Percentiles rank a stretch among this genome's conserved stretches.
Evolutionary conservation across 257 asterid species (phyloP).

Genomic region (Solanum dulcamara): DNA sequence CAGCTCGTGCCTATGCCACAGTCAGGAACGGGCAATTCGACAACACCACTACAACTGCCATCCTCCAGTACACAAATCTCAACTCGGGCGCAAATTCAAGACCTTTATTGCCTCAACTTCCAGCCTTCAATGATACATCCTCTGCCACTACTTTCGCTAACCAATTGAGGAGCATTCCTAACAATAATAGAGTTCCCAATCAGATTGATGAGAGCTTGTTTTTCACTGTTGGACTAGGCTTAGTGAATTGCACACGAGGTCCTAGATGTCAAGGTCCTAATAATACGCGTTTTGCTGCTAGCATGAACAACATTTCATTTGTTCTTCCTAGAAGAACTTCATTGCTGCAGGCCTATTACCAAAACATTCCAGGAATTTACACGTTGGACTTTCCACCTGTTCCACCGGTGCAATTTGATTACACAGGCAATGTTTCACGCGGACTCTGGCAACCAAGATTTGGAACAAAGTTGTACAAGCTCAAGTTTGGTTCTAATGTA

Average conservation of each 20-base stretch:
- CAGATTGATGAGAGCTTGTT: constrained; percentile 29
- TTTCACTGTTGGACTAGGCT: constrained; percentile 47
- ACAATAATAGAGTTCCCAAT: constrained; percentile 20
- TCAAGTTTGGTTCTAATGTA: constrained; percentile 41
- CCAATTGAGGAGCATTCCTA: constrained; percentile 25
- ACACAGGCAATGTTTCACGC: constrained; percentile 49
- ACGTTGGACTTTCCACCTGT: constrained; percentile 45
- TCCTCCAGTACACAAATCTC: constrained; percentile 31
- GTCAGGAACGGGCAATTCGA: constrained; percentile 37
- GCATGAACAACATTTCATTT: constrained; percentile 50
- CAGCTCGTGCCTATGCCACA: constrained; percentile 41
- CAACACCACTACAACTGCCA: constrained; percentile 62
- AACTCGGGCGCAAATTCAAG: not conserved
- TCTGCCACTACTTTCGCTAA: constrained; percentile 28
- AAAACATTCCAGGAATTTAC: constrained; percentile 32
- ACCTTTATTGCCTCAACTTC: constrained; percentile 38
- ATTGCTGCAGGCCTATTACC: constrained; percentile 44
- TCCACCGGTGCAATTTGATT: constrained; percentile 44
- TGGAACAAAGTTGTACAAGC: constrained; percentile 36
- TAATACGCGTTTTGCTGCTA: constrained; percentile 43
- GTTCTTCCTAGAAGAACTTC: constrained; percentile 34
- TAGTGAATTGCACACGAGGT: constrained; percentile 38
- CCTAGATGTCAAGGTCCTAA: constrained; percentile 66
- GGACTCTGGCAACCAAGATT: constrained; percentile 33
- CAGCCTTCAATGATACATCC: constrained; percentile 45